Conservation (phyloP, 2,329 filamentous ascomycete species). For the Pyrenophora teres region DNA sequence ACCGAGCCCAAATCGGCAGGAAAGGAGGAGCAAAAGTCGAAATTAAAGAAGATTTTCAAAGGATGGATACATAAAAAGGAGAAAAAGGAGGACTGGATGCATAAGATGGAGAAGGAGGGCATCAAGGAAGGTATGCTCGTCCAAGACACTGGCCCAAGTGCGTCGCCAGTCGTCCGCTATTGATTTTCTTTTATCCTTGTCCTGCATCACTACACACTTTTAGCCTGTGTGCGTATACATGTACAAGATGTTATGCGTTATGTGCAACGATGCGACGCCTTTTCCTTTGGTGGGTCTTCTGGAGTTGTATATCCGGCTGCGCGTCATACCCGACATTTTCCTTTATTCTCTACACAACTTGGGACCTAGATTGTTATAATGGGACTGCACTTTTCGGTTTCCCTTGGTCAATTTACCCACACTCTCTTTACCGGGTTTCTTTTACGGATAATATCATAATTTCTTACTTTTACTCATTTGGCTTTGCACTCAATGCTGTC, state of each 20-base stretch:
- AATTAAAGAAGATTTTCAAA: constrained; percentile 43
- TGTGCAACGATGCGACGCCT: constrained; percentile 12
- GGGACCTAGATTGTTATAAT: neutral
- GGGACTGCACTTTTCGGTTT: neutral
- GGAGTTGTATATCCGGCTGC: constrained; percentile 3
- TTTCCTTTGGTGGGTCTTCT: neutral
- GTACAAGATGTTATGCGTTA: constrained; percentile 25
- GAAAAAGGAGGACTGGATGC: constrained; percentile 50
- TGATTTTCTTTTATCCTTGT: constrained; percentile 15
- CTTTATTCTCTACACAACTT: neutral
- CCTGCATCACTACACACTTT: neutral
- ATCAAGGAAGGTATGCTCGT: constrained; percentile 48
- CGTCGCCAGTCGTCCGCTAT: constrained; percentile 43
- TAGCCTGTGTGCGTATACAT: constrained; percentile 1
- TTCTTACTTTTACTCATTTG: too few relatives aligned
- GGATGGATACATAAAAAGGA: constrained; percentile 46
- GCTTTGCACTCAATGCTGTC: neutral
- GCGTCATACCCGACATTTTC: neutral
- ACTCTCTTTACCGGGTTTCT: neutral
- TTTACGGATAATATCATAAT: neutral
- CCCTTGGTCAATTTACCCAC: neutral
- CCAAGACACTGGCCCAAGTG: constrained; percentile 31
- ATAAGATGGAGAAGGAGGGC: constrained; percentile 48
- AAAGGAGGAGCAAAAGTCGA: constrained; percentile 38
- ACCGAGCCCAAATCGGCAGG: constrained; percentile 23